Evolutionary conservation across 805 yeast species (phyloP), one percentile per base, ranked within the genome.

Genomic region (Kodamaea laetipori): DNA sequence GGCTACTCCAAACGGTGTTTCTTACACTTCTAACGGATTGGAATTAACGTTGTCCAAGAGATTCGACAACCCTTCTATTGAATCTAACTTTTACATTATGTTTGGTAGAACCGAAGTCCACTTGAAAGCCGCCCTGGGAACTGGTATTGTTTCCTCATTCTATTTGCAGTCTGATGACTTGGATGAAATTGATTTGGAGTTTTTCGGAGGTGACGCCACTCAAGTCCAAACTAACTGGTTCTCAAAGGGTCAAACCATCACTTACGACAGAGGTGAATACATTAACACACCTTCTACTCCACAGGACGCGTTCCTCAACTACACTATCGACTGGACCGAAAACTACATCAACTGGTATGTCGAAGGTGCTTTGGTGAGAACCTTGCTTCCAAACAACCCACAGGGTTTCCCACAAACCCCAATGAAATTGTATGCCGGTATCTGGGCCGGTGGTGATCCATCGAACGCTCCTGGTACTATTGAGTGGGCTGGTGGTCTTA

Each of bases 161-260:
- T 87, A 83, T 51, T 72, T 90, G 43, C 95, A 88, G 58, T 69
- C 77, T 34, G 97, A 90, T 61, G 96, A 85, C 56, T 70, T 84
- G 50, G 97, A 90, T 64, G 97, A 90, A 66, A 81, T 90, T 37
- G 97, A 90, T 66, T 58, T 86, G 38, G 97, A 90, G 63, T 85
- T 94, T 82, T 72, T 86, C 35, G 97, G 97, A 13, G 81, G 86
- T 37, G 95, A 90, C 58, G 71, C 71, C 18, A 73, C 78, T 32
- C 83, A 87, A 59, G 80, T 85, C 53, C 95, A 87, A 66, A 73
- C 90, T 18, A 86, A 86, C 60, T 90, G 65, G 63, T 90, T 88
- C 69, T 79, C 89, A 27, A 85, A 90, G 61, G 97, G 96, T 47
- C 68, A 82, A 57, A 81, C 87, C 2, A 62, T 82, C 8, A 80